phyloP scores from a whole-genome alignment of 2,329 filamentous ascomycete genomes.

The Rutstroemia sp. region DNA sequence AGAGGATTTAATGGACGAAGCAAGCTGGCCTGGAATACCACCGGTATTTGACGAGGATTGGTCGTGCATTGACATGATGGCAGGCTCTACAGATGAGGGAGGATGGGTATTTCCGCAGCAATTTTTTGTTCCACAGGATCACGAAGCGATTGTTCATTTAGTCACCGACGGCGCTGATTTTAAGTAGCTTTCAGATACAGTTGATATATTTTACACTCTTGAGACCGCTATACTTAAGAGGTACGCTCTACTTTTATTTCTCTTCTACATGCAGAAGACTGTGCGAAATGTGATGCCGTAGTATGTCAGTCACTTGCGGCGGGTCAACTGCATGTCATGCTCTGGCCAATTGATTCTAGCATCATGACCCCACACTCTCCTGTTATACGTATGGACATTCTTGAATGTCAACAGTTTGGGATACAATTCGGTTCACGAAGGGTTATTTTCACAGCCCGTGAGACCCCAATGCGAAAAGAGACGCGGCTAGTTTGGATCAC shows the following conservation, averaged over 20 bases:
- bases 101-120: not conserved
- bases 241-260: conserved; percentile 4
- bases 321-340: no score
- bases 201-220: no score
- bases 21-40: not conserved
- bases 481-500: conserved; percentile 42
- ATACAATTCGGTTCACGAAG: no score
- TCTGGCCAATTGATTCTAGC: no score
- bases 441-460: conserved; percentile 21
- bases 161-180: not conserved
- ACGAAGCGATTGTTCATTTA: not conserved
- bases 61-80: not conserved
- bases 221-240: conserved; percentile 33
- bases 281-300: conserved; percentile 35
- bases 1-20: not conserved
- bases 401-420: no score
- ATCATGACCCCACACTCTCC: no score
- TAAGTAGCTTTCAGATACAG: no score
- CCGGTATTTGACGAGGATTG: not conserved
- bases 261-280: conserved; percentile 3
- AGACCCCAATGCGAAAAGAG: conserved; percentile 37
- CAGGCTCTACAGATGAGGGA: not conserved
- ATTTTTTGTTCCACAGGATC: not conserved
- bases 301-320: conserved; percentile 37
- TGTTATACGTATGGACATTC: no score